Base-by-base conservation (phyloP, 345 rosid species). In the Eucalyptus marginata region DNA sequence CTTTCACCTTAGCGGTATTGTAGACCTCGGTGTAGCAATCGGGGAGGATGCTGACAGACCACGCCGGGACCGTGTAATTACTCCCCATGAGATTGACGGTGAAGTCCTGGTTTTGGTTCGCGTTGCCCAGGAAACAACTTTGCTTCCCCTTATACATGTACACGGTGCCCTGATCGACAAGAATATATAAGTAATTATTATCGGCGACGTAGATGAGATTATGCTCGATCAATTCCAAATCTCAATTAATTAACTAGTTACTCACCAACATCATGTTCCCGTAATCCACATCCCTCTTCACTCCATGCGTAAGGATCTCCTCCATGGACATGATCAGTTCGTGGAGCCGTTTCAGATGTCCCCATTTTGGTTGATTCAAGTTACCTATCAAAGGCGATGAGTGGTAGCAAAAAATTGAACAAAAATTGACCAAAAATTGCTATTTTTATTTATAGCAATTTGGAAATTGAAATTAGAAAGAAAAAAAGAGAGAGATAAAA, bases 341-440 rank as follows among this genome's bases (percentile, higher is more conserved):
- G 86, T 95, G 99, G 16, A 96, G 95, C 49, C 93, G 91, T 93
- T 94, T 96, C 91, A 95, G 89, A 88, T 97, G 98, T 5, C 98
- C 98, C 91, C 93, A 96, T 90, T 95, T 95, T 2, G 99, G 98
- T 88, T 97, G 96, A 43, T 85, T 88, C 87, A 62, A 52, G 22
- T 85, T 86, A 52, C 76, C 76, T 87, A 17, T 40, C 15, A 40
- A 76, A 76, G 15, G 84, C 84, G 8, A 76, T 11, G 29, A 40
- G 84, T 10, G 24, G 22, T 36, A 76, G 84, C 83, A 18, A 68
- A 68, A 68, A 68, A 52, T 52, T 52, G 25, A 52, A 20, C 25
- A 52, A 20, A 52, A 33, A 40, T 76, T 36, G 15, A 76, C 22
- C 15, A 36, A 6, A 76, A 40, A 20, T 76, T 20, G 4, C 47